These are phyloP conservation scores for Hsuehochloa calcarea DNA, from an alignment of 176 grass and related monocot genomes.

Conservation along the genomic window DNA sequence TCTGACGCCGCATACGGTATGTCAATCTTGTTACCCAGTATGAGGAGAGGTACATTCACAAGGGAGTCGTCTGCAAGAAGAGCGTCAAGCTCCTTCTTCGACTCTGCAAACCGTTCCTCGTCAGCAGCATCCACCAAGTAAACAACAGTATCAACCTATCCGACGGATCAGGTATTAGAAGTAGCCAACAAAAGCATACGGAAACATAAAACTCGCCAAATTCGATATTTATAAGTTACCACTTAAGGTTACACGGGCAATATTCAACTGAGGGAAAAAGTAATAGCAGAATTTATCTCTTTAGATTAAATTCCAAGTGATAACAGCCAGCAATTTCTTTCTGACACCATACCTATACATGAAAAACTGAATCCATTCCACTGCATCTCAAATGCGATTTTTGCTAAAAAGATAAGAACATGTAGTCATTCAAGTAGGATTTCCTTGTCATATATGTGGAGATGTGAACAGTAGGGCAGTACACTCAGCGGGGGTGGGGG, in stretches of 20 bases:
- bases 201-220: not conserved
- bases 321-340: not conserved
- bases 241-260: not conserved
- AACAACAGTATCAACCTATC: constrained; percentile 54
- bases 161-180: constrained; percentile 21
- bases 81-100: constrained; percentile 49
- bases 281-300: not conserved
- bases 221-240: not conserved
- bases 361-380: constrained; percentile 5
- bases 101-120: constrained; percentile 51
- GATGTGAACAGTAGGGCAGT: not conserved
- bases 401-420: constrained; percentile 3
- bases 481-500: no score
- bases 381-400: not conserved
- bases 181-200: not conserved
- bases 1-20: constrained; percentile 57
- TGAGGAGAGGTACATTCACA: constrained; percentile 47
- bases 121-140: constrained; percentile 57
- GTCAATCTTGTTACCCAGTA: constrained; percentile 59
- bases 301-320: not conserved
- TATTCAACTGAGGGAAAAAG: not conserved
- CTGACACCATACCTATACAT: not conserved
- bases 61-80: constrained; percentile 54
- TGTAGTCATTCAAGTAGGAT: not conserved
- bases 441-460: not conserved